Evolutionary conservation across 257 asterid species (phyloP), one percentile per base, ranked within the genome.

Genomic region (Solanum lignicaule): DNA sequence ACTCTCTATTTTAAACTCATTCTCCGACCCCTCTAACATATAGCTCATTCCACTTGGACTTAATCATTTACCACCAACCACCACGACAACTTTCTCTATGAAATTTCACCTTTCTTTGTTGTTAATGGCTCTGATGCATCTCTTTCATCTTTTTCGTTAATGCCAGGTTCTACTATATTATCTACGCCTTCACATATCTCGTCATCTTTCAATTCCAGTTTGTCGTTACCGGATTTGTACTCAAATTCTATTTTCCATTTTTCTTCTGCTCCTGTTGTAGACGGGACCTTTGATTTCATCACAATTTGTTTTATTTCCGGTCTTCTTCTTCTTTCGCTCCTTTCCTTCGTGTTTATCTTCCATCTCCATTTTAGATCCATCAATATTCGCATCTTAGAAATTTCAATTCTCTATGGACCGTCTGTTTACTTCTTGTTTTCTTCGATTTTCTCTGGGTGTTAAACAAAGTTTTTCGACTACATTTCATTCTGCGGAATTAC

Each of bases 381-480:
- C 89, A 85, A 15, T 43, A 87, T 21, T 90, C 82, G 1, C 94
- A 90, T 83, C 46, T 95, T 3, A 91, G 89, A n/a, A 88, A 93
- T 6, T 94, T 95, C 86, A 95, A 92, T 87, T 91, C 91, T 0
- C 88, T 92, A 69, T 95, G 98, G 98, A 90, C 89, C 88, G 93
- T 93, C 48, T 46, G 94, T 65, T 88, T 92, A 88, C 91, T 94
- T 38, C 96, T 95, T 60, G 92, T 93, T 1, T 31, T 84, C 1
- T 88, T 92, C 7, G 92, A 90, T 14, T 69, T 89, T 4, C 39
- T 89, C 4, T 95, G 95, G 98, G 90, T 93, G 0, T 11, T 89
- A 18, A 91, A 93, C 48, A 96, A 94, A 76, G 81, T 92, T 35
- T 75, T 94, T n/a, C 94, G 93, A 2, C 87, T 94, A 32, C 93